These are phyloP conservation scores for Flaveria sonorensis DNA, from an alignment of 129 eudicot genomes.

Conservation along the genomic window DNA sequence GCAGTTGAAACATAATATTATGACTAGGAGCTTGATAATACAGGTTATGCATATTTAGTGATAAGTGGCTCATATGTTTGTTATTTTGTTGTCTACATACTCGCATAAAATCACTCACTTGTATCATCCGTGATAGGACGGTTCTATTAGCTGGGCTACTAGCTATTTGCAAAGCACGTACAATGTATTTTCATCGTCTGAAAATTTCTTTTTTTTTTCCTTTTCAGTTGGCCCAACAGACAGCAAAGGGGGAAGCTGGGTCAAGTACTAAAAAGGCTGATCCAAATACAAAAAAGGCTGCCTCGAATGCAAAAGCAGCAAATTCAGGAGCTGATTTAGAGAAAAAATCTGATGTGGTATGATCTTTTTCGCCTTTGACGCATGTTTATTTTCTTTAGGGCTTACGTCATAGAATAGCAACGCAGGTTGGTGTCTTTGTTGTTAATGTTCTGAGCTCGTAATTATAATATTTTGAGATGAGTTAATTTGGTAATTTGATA, in stretches of 20 bases:
- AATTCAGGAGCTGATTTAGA: constrained; percentile 43
- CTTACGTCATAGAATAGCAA: neutral
- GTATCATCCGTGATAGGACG: neutral
- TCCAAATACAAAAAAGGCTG: constrained; percentile 50
- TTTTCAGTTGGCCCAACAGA: constrained; percentile 46
- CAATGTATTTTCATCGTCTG: neutral
- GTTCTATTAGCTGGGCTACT: constrained; percentile 5
- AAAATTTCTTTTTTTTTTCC: neutral
- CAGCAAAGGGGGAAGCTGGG: constrained; percentile 46
- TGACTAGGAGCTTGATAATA: neutral
- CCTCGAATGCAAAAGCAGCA: constrained; percentile 48
- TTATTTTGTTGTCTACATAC: neutral
- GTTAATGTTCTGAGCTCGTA: neutral
- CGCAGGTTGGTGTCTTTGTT: neutral
- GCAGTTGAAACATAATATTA: constrained; percentile 5
- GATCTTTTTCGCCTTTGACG: constrained; percentile 9
- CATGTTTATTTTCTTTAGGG: constrained; percentile 1
- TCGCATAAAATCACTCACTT: neutral
- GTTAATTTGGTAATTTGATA: neutral
- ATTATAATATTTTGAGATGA: neutral
- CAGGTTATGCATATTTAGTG: constrained; percentile 13
- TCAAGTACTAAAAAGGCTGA: constrained; percentile 52
- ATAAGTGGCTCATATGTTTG: constrained; percentile 1
- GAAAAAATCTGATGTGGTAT: constrained; percentile 55
- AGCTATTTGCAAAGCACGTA: neutral